Evolutionary conservation across 2,329 filamentous ascomycete species (phyloP).

Genomic region (Fusarium verticillioides): DNA sequence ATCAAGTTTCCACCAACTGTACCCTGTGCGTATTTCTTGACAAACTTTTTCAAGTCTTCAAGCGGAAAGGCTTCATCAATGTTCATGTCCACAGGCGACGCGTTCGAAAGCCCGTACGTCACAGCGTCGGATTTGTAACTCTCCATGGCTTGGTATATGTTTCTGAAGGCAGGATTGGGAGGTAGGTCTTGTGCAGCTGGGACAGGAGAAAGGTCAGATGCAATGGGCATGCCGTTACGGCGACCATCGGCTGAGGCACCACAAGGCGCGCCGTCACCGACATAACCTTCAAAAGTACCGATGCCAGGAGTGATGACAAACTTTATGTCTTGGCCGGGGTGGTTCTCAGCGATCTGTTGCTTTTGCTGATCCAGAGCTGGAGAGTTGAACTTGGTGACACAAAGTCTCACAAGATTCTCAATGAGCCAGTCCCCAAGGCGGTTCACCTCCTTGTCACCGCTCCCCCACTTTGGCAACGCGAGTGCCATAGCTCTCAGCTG

Average conservation of each 20-base stretch:
- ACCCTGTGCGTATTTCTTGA: background rate
- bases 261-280: background rate
- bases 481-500: background rate
- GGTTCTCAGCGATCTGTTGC: fast-evolving
- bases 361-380: background rate
- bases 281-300: background rate
- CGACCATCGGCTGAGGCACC: background rate
- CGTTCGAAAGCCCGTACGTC: background rate
- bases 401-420: background rate
- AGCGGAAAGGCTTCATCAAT: background rate
- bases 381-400: background rate
- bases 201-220: background rate
- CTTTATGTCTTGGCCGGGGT: background rate
- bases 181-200: background rate
- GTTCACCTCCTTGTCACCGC: background rate
- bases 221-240: background rate
- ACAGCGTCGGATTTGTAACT: background rate
- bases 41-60: background rate
- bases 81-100: background rate
- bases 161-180: background rate
- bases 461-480: background rate
- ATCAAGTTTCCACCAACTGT: background rate
- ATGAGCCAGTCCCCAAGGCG: background rate
- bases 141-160: background rate
- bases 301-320: background rate